These are phyloP conservation scores for Solanum paucissectum DNA, from an alignment of 257 asterid genomes.

Conservation along the genomic window DNA sequence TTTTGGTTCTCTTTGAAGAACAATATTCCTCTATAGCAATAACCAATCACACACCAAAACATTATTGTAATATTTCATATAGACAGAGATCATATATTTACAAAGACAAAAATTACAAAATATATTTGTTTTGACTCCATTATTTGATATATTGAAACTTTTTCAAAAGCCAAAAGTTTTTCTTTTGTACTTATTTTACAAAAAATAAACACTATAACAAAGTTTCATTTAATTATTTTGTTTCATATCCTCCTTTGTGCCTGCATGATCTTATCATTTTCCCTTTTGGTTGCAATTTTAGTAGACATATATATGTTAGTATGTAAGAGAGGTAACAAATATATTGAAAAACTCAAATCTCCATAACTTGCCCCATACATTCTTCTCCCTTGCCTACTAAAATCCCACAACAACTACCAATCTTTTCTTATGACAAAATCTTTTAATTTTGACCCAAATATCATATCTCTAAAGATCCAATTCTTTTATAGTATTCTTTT, in stretches of 20 bases:
- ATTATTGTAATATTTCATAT: neutral
- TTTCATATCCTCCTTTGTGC: conserved; percentile 11
- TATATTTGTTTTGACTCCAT: neutral
- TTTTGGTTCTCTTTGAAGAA: neutral
- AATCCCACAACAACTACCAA: neutral
- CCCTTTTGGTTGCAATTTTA: conserved; percentile 19
- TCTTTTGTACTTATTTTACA: neutral
- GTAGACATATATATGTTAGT: conserved; percentile 6
- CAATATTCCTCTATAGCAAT: neutral
- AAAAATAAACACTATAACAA: neutral
- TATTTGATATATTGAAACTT: conserved; percentile 1
- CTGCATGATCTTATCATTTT: conserved; percentile 25
- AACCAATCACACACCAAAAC: neutral
- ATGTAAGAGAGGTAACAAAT: conserved; percentile 3
- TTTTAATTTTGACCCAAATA: neutral
- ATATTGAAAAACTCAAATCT: conserved; percentile 7
- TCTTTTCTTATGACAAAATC: neutral
- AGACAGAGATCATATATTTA: neutral
- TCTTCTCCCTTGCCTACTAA: conserved; percentile 18
- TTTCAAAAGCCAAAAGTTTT: neutral
- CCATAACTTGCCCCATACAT: conserved; percentile 34
- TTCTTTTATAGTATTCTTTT: neutral
- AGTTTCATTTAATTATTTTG: neutral
- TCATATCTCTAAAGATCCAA: neutral
- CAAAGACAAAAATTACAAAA: neutral